Evolutionary conservation across 2,329 filamentous ascomycete genomes (phyloP), one percentile per base, ranked within the genome.

Genomic region (Blastomyces emzantsi): DNA sequence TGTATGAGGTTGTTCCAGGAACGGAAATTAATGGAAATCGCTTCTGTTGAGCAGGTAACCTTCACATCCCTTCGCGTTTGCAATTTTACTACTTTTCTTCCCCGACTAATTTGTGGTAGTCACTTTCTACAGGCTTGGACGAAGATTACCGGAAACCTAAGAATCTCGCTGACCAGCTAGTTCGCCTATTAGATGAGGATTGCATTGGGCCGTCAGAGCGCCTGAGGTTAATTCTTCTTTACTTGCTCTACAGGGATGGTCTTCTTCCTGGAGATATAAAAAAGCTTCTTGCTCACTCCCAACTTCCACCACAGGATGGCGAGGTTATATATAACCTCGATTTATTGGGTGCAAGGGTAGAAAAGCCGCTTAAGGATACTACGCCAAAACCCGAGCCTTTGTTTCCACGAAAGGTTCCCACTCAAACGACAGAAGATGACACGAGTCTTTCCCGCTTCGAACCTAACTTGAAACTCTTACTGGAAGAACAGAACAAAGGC

Each of bases 1-100:
- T 96, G 92, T 74, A 97, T 97, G 92, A 91, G 91, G 69, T 85
- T 90, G 47, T 99, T 99, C 70, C 87, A 96, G 73, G 80, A 86
- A 61, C 85, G 88, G 73, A 96, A 96, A 72, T 81, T 99, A 7
- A 83, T 89, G 7, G 94, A 99, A 71, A 82, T 97, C 64, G 92
- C 92, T 15, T 88, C 89, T 0, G 84, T 92, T 6, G 94, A 99
- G 76, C 94, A 97, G 77, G 82, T 83, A 70, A 39, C 63, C 70
- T 65, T 45, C 47, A 5, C 45, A 36, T 11, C 30, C 15, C 22
- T 28, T 54, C 39, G 8, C 36, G 30, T 55, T 8, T 55, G 28
- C 22, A 33, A 30, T 52, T 52, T 25, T 57, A 52, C 45, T 13
- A 30, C 25, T 52, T 52, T 39, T 11, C 25, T 49, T 36, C 49